Evolutionary conservation across 2,329 filamentous ascomycete genomes (phyloP), one percentile per base, ranked within the genome.

Genomic region (Berkeleyomyces rouxiae): DNA sequence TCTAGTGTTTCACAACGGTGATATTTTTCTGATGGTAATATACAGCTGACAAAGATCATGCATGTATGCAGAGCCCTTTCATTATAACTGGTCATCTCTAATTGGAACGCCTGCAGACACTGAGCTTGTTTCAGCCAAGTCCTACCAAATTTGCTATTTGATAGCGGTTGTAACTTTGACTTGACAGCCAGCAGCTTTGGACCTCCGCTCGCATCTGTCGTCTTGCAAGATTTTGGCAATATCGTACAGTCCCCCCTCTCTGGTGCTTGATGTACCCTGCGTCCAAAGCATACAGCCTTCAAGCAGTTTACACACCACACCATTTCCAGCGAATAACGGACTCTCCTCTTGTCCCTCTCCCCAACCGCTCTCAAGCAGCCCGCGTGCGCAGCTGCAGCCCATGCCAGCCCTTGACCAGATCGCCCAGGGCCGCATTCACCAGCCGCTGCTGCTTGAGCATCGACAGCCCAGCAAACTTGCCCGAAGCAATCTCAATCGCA

Each of bases 371-470:
- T 61, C 40, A 76, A 7, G 77, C 76, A 42, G 73, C 80, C 70
- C 79, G 84, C 33, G 88, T 93, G 72, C 83, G 84, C 69, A 95
- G 77, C 75, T 92, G 88, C 65, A 93, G 79, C 7, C 89, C 88
- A 73, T 95, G 88, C 88, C 89, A 93, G 46, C 77, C 75, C 76
- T 88, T 88, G 69, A 93, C 83, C 72, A 89, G 78, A 61, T 91
- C 87, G 3, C 82, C 83, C 39, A 95, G 76, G 16, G 86, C 80
- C 23, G 82, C 76, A 70, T 92, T 92, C 59, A 95, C 88, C 74
- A 92, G 78, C 65, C 87, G 79, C 74, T 93, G 88, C 76, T 93
- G 88, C 78, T 88, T 88, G 65, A 95, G 80, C 71, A 91, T 83
- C 59, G 77, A 79, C 68, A 83, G 72, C 57, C 88, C 89, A 61